Percentiles rank a stretch among this genome's conserved stretches.
These are phyloP conservation scores for Craterostigma plantagineum DNA, from an alignment of 257 asterid genomes.

Conservation along the genomic window DNA sequence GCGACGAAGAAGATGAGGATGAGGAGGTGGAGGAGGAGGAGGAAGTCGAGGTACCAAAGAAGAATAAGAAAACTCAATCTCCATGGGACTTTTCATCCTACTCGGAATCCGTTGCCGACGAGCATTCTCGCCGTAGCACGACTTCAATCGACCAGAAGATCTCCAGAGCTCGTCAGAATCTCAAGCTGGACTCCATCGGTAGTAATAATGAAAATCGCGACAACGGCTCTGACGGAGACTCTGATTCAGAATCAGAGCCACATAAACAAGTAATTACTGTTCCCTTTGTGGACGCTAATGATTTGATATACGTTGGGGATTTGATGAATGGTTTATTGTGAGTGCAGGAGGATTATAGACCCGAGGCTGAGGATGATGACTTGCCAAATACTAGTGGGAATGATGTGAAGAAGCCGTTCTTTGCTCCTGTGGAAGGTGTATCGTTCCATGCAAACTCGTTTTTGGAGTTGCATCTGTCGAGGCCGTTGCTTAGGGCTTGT, in stretches of 20 bases:
- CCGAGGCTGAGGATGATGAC: constrained; percentile 32
- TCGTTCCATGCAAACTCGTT: constrained; percentile 69
- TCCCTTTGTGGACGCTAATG: background rate
- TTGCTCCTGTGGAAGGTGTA: constrained; percentile 48
- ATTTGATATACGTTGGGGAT: background rate
- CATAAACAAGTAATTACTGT: constrained; percentile 33
- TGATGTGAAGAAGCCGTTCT: constrained; percentile 33
- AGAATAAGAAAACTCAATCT: constrained; percentile 40
- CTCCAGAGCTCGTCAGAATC: constrained; percentile 31
- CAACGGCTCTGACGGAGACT: constrained; percentile 20
- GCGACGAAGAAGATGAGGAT: constrained; percentile 6
- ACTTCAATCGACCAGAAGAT: constrained; percentile 76
- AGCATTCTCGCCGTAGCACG: constrained; percentile 59
- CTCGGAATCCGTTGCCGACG: constrained; percentile 66
- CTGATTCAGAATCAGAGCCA: constrained; percentile 36
- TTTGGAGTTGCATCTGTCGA: constrained; percentile 58
- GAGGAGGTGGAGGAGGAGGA: constrained; percentile 6
- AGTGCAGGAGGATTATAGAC: constrained; percentile 48
- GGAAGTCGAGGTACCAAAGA: constrained; percentile 10
- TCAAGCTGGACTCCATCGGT: constrained; percentile 13
- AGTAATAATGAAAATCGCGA: too few species aligned
- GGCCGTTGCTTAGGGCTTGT: constrained; percentile 89
- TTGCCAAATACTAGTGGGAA: constrained; percentile 29
- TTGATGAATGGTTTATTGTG: background rate
- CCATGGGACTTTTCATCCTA: constrained; percentile 97